Evolutionary conservation across 495 filamentous ascomycete genomes (phyloP).

Genomic region (Parachaetomium inaequale): DNA sequence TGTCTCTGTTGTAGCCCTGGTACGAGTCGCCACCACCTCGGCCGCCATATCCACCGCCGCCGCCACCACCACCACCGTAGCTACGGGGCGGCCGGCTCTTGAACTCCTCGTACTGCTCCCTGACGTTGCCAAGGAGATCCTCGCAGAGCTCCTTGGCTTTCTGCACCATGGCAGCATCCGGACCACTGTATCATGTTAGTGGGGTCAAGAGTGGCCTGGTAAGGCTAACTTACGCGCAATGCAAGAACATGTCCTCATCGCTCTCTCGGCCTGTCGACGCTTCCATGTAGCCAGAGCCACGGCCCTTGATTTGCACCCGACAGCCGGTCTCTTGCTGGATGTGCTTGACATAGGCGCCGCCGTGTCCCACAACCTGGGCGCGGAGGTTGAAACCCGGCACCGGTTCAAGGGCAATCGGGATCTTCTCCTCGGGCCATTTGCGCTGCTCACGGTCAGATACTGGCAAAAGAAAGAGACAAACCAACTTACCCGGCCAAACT

Average conservation of each 20-base stretch:
- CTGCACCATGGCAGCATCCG: conserved; percentile 80
- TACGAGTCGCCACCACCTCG: conserved; percentile 41
- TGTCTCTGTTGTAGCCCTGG: conserved; percentile 39
- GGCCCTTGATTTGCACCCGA: conserved; percentile 95
- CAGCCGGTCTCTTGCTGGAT: conserved; percentile 93
- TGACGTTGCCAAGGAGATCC: conserved; percentile 79
- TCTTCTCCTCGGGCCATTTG: conserved; percentile 97
- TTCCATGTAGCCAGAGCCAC: conserved; percentile 93
- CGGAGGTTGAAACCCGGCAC: conserved; percentile 94
- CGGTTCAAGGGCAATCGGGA: conserved; percentile 84
- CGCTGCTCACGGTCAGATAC: conserved; percentile 56
- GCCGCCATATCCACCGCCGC: conserved; percentile 35
- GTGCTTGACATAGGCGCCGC: conserved; percentile 92
- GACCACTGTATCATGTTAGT: conserved; percentile 62
- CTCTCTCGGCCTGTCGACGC: conserved; percentile 77
- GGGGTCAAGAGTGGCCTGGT: background rate
- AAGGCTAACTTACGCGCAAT: conserved; percentile 73
- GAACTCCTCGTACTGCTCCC: conserved; percentile 80
- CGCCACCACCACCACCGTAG: conserved; percentile 47
- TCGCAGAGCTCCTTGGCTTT: conserved; percentile 83
- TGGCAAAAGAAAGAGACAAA: conserved; percentile 13
- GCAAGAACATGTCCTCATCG: conserved; percentile 92
- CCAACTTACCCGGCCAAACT: conserved; percentile 78
- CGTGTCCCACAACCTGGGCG: conserved; percentile 90
- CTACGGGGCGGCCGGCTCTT: conserved; percentile 77